Evolutionary conservation across 1,139 yeast species (phyloP).

Genomic region (Saccharomyces uvarum): DNA sequence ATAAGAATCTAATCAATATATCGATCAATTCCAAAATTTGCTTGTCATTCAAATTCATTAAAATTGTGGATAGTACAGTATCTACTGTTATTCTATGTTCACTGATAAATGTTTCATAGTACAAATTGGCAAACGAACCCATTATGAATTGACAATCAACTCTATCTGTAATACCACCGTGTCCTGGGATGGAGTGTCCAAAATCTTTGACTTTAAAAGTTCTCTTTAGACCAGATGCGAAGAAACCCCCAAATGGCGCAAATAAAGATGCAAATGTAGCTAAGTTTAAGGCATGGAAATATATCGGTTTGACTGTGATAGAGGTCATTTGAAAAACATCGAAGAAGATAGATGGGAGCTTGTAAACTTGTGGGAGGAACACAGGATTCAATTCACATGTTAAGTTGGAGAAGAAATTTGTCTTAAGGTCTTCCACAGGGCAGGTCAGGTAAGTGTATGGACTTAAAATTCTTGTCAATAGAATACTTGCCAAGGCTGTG

Average conservation of each 20-base stretch:
- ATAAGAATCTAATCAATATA: slow-evolving; percentile 56
- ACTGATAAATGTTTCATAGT: slow-evolving; percentile 86
- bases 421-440: slow-evolving; percentile 63
- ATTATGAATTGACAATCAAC: slow-evolving; percentile 95
- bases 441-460: slow-evolving; percentile 74
- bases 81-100: slow-evolving; percentile 65
- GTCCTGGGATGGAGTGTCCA: slow-evolving; percentile 93
- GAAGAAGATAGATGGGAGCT: slow-evolving; percentile 62
- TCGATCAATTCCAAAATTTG: slow-evolving; percentile 60
- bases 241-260: slow-evolving; percentile 98
- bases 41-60: slow-evolving; percentile 58
- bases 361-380: slow-evolving; percentile 69
- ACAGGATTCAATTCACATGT: slow-evolving; percentile 83
- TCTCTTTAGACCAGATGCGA: slow-evolving; percentile 93
- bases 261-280: slow-evolving; percentile 94
- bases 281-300: slow-evolving; percentile 75
- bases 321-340: slow-evolving; percentile 41
- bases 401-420: slow-evolving; percentile 52
- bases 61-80: slow-evolving; percentile 63
- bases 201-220: slow-evolving; percentile 93
- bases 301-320: slow-evolving; percentile 71
- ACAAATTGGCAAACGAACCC: slow-evolving; percentile 92
- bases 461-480: slow-evolving; percentile 57
- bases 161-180: slow-evolving; percentile 96
- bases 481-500: slow-evolving; percentile 67